Percentiles rank a stretch among this genome's conserved stretches.
Conservation (phyloP, 176 grass and related monocot genomes). For the Alloteropsis semialata region DNA sequence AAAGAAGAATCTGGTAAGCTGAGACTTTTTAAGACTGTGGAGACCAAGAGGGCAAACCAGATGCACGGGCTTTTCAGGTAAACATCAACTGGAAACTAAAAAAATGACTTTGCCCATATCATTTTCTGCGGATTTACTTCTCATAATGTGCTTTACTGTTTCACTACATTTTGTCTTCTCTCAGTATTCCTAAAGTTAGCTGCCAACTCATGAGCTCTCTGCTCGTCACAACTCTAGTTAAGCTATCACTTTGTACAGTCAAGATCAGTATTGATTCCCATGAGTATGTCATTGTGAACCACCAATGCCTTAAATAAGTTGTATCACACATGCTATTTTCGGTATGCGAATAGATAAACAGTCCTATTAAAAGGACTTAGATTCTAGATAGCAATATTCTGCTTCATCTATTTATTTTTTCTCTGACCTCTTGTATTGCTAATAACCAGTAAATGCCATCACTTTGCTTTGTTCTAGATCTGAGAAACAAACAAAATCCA, state of each 20-base stretch:
- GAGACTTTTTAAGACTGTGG: slow-evolving; percentile 62
- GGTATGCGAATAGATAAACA: neutral
- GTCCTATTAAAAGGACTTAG: neutral
- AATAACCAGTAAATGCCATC: neutral
- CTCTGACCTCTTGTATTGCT: neutral
- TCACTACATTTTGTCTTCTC: neutral
- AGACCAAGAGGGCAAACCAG: slow-evolving; percentile 82
- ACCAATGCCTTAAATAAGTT: slow-evolving; percentile 12
- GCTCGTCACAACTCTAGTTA: neutral
- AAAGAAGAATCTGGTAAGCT: slow-evolving; percentile 73
- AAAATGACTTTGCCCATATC: neutral
- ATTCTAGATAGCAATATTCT: neutral
- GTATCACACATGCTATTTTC: neutral
- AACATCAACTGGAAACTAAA: neutral
- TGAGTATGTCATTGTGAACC: neutral
- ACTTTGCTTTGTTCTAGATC: slow-evolving; percentile 1
- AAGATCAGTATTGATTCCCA: neutral
- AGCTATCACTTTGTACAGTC: slow-evolving; percentile 3
- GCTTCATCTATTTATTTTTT: neutral
- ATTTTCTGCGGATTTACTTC: neutral
- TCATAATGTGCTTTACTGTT: neutral
- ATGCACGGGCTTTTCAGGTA: slow-evolving; percentile 99
- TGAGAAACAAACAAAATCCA: neutral
- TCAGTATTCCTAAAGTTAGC: neutral
- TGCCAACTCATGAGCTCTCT: neutral